Conservation (phyloP, 1,284 basidiomycete genomes). For the Cystobasidium sp. region DNA sequence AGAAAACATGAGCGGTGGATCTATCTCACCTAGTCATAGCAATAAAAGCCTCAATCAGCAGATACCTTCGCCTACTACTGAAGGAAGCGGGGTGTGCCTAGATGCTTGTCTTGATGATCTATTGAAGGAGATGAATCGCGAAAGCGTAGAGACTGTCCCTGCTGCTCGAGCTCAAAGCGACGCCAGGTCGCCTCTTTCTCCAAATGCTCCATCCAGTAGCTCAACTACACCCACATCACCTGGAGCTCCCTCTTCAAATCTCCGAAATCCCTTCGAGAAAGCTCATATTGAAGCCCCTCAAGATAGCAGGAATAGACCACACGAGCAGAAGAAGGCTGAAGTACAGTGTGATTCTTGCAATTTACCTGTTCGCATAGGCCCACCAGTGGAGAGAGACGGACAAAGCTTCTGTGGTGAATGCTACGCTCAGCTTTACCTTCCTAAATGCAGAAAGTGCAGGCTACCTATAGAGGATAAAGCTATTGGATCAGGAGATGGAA, state of each 20-base stretch:
- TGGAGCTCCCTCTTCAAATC: not conserved
- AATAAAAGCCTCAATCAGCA: not conserved
- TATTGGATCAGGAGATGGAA: constrained; percentile 53
- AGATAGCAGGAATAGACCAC: not conserved
- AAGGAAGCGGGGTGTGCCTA: constrained; percentile 9
- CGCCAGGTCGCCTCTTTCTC: not conserved
- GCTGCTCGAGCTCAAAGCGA: not conserved
- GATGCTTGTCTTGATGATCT: constrained; percentile 36
- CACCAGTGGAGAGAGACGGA: constrained; percentile 31
- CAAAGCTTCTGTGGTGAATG: constrained; percentile 50
- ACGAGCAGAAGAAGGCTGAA: not conserved
- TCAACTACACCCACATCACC: constrained; percentile 25
- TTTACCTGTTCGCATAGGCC: not conserved
- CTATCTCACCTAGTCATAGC: too few species aligned
- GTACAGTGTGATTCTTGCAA: constrained; percentile 29
- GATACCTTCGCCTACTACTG: not conserved
- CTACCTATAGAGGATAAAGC: constrained; percentile 52
- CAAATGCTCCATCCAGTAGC: not conserved
- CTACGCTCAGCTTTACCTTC: constrained; percentile 54
- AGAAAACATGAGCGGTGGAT: not conserved
- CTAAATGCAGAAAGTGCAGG: constrained; percentile 54
- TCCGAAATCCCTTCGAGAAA: not conserved
- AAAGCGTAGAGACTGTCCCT: constrained; percentile 13
- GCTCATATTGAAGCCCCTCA: not conserved
- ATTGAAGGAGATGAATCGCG: constrained; percentile 38